These are phyloP conservation scores for Claviceps cyperi DNA, from an alignment of 2,329 filamentous ascomycete species.

Conservation along the genomic window DNA sequence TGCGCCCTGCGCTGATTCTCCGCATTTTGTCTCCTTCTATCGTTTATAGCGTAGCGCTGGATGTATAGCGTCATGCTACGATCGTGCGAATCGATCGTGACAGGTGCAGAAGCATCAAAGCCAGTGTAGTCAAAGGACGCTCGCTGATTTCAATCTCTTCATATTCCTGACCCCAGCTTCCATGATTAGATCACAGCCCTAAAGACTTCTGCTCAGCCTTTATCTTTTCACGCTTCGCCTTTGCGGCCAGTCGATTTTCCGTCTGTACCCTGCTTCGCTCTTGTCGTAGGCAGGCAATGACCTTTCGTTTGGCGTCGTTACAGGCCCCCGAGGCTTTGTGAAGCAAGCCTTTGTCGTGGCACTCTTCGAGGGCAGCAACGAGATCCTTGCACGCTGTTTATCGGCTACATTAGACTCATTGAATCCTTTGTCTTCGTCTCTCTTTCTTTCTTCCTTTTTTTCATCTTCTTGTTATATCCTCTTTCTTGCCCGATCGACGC, in stretches of 20 bases:
- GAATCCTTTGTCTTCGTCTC: not conserved
- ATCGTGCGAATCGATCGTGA: not conserved
- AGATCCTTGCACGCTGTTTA: slow-evolving; percentile 77
- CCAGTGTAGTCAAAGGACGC: not conserved
- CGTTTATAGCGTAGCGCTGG: not conserved
- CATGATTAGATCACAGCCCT: slow-evolving; percentile 16
- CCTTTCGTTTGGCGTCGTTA: slow-evolving; percentile 69
- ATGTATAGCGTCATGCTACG: not conserved
- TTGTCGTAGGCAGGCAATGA: slow-evolving; percentile 71
- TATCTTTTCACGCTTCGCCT: slow-evolving; percentile 55
- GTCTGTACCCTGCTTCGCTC: slow-evolving; percentile 68
- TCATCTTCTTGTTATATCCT: not conserved
- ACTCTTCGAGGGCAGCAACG: slow-evolving; percentile 88
- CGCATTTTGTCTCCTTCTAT: not conserved
- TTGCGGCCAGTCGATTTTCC: slow-evolving; percentile 55
- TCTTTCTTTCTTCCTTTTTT: not conserved
- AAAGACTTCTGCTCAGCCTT: slow-evolving; percentile 52
- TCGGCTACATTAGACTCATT: slow-evolving; percentile 6
- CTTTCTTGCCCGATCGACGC: not conserved
- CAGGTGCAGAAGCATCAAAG: not conserved
- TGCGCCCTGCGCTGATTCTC: not conserved
- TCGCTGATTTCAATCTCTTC: not conserved
- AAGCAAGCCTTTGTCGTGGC: slow-evolving; percentile 81
- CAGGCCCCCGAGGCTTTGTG: slow-evolving; percentile 86
- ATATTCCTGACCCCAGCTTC: not conserved